phyloP scores from a whole-genome alignment of 1,284 basidiomycete species.

The Ustilago loliicola region DNA sequence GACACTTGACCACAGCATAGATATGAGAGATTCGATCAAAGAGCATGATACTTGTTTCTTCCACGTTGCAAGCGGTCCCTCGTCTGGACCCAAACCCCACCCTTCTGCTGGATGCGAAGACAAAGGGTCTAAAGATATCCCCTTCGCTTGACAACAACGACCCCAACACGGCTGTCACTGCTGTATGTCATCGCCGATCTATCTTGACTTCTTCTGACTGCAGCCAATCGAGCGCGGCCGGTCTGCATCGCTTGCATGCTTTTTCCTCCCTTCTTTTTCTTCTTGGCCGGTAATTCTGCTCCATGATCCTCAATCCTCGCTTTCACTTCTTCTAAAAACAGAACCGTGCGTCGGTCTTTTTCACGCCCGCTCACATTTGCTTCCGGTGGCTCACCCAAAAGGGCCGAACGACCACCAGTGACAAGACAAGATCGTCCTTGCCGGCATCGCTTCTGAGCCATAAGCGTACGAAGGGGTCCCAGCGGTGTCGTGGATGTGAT shows the following conservation, averaged over 20 bases:
- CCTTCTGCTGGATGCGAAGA: neutral
- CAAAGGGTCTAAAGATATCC: neutral
- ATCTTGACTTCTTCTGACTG: neutral
- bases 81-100: neutral
- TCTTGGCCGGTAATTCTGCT: conserved; percentile 3
- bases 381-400: conserved; percentile 7
- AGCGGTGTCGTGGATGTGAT: too few species aligned
- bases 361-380: conserved; percentile 4
- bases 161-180: neutral
- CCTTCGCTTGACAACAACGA: neutral
- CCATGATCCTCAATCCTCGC: neutral
- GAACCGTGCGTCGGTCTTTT: conserved; percentile 20
- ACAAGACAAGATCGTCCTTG: too few species aligned
- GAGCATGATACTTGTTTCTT: neutral
- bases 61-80: neutral
- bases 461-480: too few species aligned
- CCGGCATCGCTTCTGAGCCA: too few species aligned
- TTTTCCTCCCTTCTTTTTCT: neutral
- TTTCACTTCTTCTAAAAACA: conserved; percentile 19
- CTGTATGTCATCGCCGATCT: conserved; percentile 9
- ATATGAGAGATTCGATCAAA: too few species aligned
- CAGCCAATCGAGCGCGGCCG: conserved; percentile 1
- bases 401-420: neutral
- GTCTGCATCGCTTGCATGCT: conserved; percentile 3
- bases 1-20: too few species aligned